phyloP scores from a whole-genome alignment of 495 filamentous ascomycete species.

The Evernia prunastri region DNA sequence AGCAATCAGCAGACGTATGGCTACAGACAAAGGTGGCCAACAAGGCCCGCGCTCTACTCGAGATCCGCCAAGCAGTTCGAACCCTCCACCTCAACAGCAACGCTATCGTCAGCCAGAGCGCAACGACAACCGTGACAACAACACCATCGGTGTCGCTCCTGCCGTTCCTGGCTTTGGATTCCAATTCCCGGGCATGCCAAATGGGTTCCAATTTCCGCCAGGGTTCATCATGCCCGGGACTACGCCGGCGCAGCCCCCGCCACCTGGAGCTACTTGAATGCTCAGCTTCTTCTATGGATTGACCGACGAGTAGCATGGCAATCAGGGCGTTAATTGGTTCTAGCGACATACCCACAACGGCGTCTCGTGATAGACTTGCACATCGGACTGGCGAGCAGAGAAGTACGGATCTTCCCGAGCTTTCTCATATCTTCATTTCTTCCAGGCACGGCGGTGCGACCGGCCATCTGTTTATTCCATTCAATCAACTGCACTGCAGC shows the following conservation, averaged over 20 bases:
- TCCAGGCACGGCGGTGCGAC: background rate
- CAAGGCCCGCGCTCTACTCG: constrained; percentile 67
- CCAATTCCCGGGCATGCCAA: constrained; percentile 52
- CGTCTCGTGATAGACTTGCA: constrained; percentile 4
- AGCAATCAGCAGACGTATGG: constrained; percentile 79
- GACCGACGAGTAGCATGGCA: background rate
- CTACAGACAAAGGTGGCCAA: constrained; percentile 66
- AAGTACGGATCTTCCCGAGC: background rate
- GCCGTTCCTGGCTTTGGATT: constrained; percentile 63
- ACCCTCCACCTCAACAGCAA: constrained; percentile 32
- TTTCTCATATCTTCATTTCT: background rate
- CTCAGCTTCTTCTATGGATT: background rate
- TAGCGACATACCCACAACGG: constrained; percentile 9
- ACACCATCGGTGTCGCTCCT: constrained; percentile 52
- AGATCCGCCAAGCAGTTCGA: constrained; percentile 34
- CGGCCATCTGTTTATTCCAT: background rate
- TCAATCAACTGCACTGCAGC: background rate
- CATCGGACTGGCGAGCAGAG: background rate
- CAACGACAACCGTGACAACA: constrained; percentile 37
- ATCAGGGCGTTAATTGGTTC: background rate
- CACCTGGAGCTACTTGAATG: constrained; percentile 33
- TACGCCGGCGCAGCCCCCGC: constrained; percentile 39
- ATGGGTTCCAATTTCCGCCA: constrained; percentile 64
- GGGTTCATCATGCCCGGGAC: constrained; percentile 53
- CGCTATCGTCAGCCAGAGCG: constrained; percentile 40